Percentiles rank a stretch among this genome's conserved stretches.
Conservation (phyloP, 139 green algal species). For the Chlamydomonas applanata region DNA sequence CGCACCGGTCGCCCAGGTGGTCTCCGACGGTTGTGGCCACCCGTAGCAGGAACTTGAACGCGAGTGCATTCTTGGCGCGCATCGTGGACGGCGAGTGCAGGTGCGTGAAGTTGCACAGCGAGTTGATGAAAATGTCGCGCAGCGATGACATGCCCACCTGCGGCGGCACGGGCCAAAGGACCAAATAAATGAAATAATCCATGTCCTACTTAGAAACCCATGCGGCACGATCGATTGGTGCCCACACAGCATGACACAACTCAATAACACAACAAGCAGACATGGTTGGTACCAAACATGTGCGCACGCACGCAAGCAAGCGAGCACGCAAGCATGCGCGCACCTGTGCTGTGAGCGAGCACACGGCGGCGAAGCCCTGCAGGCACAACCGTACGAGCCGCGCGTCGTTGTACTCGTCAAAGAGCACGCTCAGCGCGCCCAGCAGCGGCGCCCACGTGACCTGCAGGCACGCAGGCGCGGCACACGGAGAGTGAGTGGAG, state of each 20-base stretch:
- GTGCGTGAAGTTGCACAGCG: slow-evolving; percentile 77
- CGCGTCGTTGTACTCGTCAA: slow-evolving; percentile 74
- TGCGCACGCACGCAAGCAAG: no score
- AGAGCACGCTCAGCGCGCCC: slow-evolving; percentile 83
- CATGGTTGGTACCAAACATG: no score
- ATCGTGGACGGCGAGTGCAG: slow-evolving; percentile 61
- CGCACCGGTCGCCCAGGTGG: no score
- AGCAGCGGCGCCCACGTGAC: slow-evolving; percentile 91
- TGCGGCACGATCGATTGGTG: no score
- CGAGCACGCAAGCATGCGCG: background rate
- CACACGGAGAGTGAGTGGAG: no score
- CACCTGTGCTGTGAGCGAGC: slow-evolving; percentile 26
- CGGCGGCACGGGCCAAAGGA: no score
- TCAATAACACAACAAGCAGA: no score
- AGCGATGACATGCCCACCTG: slow-evolving; percentile 83
- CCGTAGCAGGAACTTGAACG: slow-evolving; percentile 56
- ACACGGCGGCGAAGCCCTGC: slow-evolving; percentile 21
- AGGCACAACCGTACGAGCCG: slow-evolving; percentile 63
- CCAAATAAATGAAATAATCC: no score
- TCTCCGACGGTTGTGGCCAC: no score
- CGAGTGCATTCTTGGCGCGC: slow-evolving; percentile 85
- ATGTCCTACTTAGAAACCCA: no score
- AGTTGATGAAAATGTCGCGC: slow-evolving; percentile 83
- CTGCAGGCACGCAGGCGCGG: slow-evolving; percentile 83
- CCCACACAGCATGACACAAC: no score